phyloP scores from a whole-genome alignment of 202 grass and related monocot genomes.

The Dendrocalamus latiflorus region DNA sequence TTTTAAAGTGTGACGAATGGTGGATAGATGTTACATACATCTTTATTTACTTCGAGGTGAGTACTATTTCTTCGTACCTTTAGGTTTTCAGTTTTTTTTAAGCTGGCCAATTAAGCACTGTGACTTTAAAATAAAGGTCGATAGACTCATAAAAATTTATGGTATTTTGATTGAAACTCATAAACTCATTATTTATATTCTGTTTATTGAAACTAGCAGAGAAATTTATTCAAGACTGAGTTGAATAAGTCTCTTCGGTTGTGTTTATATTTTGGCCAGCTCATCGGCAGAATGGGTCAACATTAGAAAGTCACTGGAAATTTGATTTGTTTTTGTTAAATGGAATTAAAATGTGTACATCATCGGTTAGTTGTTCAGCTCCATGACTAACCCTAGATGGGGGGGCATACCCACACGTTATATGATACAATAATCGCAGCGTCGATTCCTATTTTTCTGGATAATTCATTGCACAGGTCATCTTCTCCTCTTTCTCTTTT shows the following conservation, averaged over 20 bases:
- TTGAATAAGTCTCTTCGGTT: neutral
- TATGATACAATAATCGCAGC: neutral
- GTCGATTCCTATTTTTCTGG: neutral
- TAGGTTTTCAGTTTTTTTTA: neutral
- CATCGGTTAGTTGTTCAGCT: conserved; percentile 12
- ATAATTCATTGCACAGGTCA: neutral
- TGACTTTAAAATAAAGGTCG: neutral
- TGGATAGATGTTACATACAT: too few relatives aligned
- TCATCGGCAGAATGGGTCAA: conserved; percentile 23
- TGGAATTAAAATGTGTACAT: neutral
- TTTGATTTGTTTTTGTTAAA: neutral
- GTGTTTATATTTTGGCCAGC: conserved; percentile 27
- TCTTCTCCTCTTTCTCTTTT: too few relatives aligned
- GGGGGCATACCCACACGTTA: neutral
- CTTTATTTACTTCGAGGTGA: too few relatives aligned
- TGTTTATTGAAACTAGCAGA: too few relatives aligned
- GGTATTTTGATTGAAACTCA: too few relatives aligned
- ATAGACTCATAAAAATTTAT: neutral
- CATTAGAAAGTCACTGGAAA: conserved; percentile 1
- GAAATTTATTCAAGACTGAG: conserved; percentile 8
- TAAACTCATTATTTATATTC: too few relatives aligned
- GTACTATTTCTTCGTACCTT: neutral
- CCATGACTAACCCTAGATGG: neutral
- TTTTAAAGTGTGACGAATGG: too few relatives aligned
- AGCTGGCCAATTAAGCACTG: neutral